Conservation (phyloP, 495 filamentous ascomycete species). For the Lasiosphaeria ovina region DNA sequence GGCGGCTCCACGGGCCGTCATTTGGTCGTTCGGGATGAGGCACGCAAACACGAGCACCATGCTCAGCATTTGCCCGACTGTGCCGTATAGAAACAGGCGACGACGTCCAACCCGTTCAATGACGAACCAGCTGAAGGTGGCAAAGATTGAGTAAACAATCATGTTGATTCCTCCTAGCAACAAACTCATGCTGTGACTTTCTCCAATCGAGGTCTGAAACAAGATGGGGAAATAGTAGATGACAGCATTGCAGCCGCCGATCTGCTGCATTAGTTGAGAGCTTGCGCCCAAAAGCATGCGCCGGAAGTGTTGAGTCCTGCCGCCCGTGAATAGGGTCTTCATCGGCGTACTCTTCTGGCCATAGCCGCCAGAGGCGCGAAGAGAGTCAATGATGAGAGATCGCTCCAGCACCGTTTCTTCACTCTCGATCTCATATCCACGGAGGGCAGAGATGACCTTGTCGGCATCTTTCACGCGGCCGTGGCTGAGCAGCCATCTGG, state of each 20-base stretch:
- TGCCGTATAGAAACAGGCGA: slow-evolving; percentile 68
- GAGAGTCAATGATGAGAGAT: slow-evolving; percentile 62
- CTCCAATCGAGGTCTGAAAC: slow-evolving; percentile 62
- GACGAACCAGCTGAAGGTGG: slow-evolving; percentile 78
- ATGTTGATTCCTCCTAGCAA: slow-evolving; percentile 78
- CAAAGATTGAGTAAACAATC: slow-evolving; percentile 73
- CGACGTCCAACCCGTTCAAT: slow-evolving; percentile 72
- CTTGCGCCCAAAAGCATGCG: slow-evolving; percentile 60
- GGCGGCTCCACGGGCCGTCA: slow-evolving; percentile 64
- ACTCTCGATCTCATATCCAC: slow-evolving; percentile 57
- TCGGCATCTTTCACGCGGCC: slow-evolving; percentile 67
- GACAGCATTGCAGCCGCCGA: slow-evolving; percentile 73
- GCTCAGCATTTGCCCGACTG: slow-evolving; percentile 63
- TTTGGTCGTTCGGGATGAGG: slow-evolving; percentile 56
- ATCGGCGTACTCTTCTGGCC: slow-evolving; percentile 54
- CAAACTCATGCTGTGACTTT: slow-evolving; percentile 58
- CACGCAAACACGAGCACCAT: slow-evolving; percentile 78
- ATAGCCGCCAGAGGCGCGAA: slow-evolving; percentile 58
- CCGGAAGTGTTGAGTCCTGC: slow-evolving; percentile 65
- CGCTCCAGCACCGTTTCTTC: slow-evolving; percentile 56
- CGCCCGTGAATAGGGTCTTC: slow-evolving; percentile 57
- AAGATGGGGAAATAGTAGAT: slow-evolving; percentile 84
- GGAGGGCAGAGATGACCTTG: slow-evolving; percentile 66
- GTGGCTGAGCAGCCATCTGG: slow-evolving; percentile 69
- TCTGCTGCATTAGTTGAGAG: slow-evolving; percentile 75